Percentiles rank a stretch among this genome's conserved stretches.
These are phyloP conservation scores for Trichoderma sp. DNA, from an alignment of 2,329 filamentous ascomycete species.

Conservation along the genomic window DNA sequence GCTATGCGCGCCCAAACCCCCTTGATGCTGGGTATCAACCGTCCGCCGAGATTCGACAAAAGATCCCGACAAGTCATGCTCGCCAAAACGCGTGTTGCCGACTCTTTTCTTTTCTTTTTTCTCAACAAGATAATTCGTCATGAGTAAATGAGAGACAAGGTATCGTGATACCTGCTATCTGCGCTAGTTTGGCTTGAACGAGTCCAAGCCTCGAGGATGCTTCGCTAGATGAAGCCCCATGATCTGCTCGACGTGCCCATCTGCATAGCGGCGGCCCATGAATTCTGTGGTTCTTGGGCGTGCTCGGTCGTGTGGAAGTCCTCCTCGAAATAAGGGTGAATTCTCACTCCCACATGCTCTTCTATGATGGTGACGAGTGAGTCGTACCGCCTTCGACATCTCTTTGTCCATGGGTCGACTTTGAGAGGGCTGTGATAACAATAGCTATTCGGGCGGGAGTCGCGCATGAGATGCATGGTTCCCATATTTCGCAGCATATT, in stretches of 20 bases:
- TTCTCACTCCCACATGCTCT: slow-evolving; percentile 38
- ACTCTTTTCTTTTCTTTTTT: background rate
- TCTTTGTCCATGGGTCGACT: slow-evolving; percentile 44
- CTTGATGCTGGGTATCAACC: slow-evolving; percentile 17
- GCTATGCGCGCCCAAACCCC: slow-evolving; percentile 7
- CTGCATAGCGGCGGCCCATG: slow-evolving; percentile 39
- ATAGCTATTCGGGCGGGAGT: slow-evolving; percentile 39
- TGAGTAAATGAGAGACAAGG: slow-evolving; percentile 12
- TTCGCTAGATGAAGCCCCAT: slow-evolving; percentile 35
- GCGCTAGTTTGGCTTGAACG: background rate
- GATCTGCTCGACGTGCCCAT: slow-evolving; percentile 28
- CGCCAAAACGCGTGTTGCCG: slow-evolving; percentile 6
- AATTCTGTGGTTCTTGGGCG: slow-evolving; percentile 37
- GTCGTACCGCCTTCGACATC: slow-evolving; percentile 43
- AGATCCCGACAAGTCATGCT: slow-evolving; percentile 9
- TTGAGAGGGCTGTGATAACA: slow-evolving; percentile 46
- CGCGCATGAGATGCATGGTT: slow-evolving; percentile 38
- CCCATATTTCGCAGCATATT: slow-evolving; percentile 36
- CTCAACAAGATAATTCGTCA: slow-evolving; percentile 5
- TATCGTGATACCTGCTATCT: background rate
- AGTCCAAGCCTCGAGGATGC: background rate
- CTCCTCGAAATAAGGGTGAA: slow-evolving; percentile 44
- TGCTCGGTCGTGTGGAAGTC: slow-evolving; percentile 44
- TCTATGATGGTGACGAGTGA: slow-evolving; percentile 38
- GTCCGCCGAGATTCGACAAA: slow-evolving; percentile 1